These are phyloP conservation scores for Hericium erinaceus DNA, from an alignment of 768 basidiomycete species.

Conservation along the genomic window DNA sequence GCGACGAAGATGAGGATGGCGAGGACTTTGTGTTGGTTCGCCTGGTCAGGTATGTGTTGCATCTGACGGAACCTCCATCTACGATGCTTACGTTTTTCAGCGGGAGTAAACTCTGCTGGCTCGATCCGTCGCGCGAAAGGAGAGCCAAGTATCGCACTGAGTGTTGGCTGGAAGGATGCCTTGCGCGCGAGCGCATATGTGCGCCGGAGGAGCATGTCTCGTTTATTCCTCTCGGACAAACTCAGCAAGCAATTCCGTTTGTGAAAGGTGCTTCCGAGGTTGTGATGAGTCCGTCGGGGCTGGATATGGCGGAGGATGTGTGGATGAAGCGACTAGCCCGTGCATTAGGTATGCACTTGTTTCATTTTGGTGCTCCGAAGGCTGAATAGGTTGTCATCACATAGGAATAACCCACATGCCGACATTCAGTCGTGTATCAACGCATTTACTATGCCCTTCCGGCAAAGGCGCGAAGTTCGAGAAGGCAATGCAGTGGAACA, in stretches of 20 bases:
- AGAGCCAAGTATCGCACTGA: conserved; percentile 66
- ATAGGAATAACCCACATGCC: conserved; percentile 47
- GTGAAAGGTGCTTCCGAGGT: conserved; percentile 51
- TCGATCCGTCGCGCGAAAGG: conserved; percentile 30
- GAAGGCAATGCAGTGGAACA: conserved; percentile 72
- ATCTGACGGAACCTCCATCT: background rate
- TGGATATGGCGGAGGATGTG: conserved; percentile 59
- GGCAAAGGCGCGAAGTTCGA: conserved; percentile 64
- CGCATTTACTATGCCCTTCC: conserved; percentile 75
- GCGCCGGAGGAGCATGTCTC: conserved; percentile 56
- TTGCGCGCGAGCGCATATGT: conserved; percentile 68
- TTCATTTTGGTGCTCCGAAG: background rate
- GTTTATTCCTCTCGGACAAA: conserved; percentile 49
- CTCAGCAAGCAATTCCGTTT: conserved; percentile 37
- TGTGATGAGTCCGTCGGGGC: conserved; percentile 62
- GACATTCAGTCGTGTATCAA: conserved; percentile 57
- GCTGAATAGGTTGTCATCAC: background rate
- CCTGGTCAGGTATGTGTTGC: conserved; percentile 52
- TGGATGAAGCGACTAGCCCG: conserved; percentile 59
- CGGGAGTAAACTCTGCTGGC: conserved; percentile 57
- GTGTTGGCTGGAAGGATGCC: conserved; percentile 87
- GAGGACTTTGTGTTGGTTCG: conserved; percentile 64
- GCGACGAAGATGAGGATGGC: conserved; percentile 31
- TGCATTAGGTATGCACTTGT: conserved; percentile 44
- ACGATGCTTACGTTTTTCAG: conserved; percentile 25